These are phyloP conservation scores for Candida insectorum DNA, from an alignment of 805 yeast genomes.

Conservation along the genomic window DNA sequence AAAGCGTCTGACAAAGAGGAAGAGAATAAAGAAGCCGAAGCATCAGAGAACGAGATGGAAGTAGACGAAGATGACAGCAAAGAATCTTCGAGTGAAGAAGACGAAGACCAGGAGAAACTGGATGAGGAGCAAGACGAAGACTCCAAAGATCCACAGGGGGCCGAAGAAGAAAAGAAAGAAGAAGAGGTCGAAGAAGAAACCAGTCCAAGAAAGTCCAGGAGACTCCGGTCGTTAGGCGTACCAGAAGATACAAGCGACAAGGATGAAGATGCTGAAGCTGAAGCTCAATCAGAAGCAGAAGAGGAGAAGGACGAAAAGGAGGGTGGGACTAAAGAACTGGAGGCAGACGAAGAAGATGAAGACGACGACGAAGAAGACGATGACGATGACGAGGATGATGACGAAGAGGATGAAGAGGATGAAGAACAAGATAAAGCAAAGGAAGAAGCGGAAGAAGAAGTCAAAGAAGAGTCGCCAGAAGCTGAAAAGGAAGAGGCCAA, in stretches of 20 bases:
- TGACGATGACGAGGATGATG: constrained; percentile 6
- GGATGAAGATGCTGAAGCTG: constrained; percentile 1
- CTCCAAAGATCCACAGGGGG: neutral
- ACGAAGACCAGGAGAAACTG: neutral
- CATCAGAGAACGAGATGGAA: constrained; percentile 4
- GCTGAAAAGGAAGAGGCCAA: constrained; percentile 5
- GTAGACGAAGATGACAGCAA: constrained; percentile 1
- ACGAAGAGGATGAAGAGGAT: constrained; percentile 3
- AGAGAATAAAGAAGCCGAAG: neutral
- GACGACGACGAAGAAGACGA: constrained; percentile 11
- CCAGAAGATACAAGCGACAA: constrained; percentile 3
- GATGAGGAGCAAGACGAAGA: neutral
- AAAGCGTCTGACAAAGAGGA: no score
- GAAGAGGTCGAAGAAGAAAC: constrained; percentile 1
- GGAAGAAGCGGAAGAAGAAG: constrained; percentile 7
- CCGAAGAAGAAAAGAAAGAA: neutral
- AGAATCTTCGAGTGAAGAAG: neutral
- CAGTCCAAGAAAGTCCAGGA: no score
- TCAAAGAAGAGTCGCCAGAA: constrained; percentile 2
- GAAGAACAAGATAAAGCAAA: constrained; percentile 5
- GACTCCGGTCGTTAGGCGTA: constrained; percentile 1
- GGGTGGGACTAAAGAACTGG: constrained; percentile 1
- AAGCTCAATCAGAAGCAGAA: neutral
- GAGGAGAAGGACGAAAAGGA: constrained; percentile 12
- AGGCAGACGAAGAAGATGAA: constrained; percentile 5